These are phyloP conservation scores for Asterophora lycoperdoides DNA, from an alignment of 768 basidiomycete species.

Conservation along the genomic window DNA sequence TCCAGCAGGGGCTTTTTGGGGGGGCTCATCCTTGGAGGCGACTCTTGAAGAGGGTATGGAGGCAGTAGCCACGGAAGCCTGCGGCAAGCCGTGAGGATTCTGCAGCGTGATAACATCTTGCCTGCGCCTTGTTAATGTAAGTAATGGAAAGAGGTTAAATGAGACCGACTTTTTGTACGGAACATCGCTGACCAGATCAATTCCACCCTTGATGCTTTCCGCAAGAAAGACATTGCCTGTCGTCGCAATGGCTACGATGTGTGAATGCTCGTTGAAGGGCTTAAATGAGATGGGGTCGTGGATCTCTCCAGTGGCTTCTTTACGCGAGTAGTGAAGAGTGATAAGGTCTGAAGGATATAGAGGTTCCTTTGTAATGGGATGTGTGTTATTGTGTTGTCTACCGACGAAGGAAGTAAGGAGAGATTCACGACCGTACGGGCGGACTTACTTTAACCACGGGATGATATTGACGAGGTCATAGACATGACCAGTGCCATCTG, in stretches of 20 bases:
- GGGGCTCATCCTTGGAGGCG: slow-evolving; percentile 19
- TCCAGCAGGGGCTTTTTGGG: slow-evolving; percentile 34
- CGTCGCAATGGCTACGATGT: slow-evolving; percentile 85
- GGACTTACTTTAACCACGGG: slow-evolving; percentile 84
- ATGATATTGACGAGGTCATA: slow-evolving; percentile 92
- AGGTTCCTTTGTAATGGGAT: slow-evolving; percentile 72
- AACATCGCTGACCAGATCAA: slow-evolving; percentile 82
- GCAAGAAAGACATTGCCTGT: slow-evolving; percentile 93
- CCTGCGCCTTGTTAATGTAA: slow-evolving; percentile 33
- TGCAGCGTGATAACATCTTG: slow-evolving; percentile 92
- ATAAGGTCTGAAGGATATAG: slow-evolving; percentile 72
- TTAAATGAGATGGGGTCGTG: slow-evolving; percentile 99
- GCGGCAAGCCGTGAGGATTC: slow-evolving; percentile 78
- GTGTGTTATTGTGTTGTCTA: slow-evolving; percentile 78
- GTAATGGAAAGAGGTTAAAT: background rate
- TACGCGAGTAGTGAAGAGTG: slow-evolving; percentile 76
- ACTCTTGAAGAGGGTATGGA: slow-evolving; percentile 27
- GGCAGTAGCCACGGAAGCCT: slow-evolving; percentile 41
- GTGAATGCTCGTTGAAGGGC: slow-evolving; percentile 93
- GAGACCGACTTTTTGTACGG: slow-evolving; percentile 72
- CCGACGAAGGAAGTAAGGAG: slow-evolving; percentile 9
- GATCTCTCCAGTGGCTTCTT: slow-evolving; percentile 76
- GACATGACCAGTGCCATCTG: slow-evolving; percentile 74
- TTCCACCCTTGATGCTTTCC: slow-evolving; percentile 83
- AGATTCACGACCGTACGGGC: background rate